A percentile compares a stretch with the other conserved stretches of the same genome.
These are phyloP conservation scores for Tricholoma bakamatsutake DNA, from an alignment of 768 basidiomycete genomes.

Conservation along the genomic window DNA sequence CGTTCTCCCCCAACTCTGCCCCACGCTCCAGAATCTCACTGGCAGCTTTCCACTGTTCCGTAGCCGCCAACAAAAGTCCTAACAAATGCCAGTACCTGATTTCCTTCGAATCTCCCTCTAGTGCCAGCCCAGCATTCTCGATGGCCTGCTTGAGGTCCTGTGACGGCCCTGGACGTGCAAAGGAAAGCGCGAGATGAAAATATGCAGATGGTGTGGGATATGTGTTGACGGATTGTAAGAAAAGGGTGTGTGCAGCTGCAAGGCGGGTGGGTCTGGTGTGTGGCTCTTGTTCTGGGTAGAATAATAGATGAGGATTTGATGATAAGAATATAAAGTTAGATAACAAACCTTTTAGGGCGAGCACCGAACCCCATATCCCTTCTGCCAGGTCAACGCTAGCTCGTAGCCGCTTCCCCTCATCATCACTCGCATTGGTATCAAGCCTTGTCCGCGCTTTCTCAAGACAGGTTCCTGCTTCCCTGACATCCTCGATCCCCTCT, in stretches of 20 bases:
- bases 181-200: conserved; percentile 79
- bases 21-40: conserved; percentile 75
- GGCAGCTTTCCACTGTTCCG: conserved; percentile 77
- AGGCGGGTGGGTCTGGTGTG: conserved; percentile 56
- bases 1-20: conserved; percentile 38
- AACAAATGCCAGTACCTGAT: conserved; percentile 89
- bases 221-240: conserved; percentile 41
- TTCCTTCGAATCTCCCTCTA: conserved; percentile 59
- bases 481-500: conserved; percentile 51
- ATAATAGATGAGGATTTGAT: background rate
- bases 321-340: background rate
- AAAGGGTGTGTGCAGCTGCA: conserved; percentile 45
- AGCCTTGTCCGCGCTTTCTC: conserved; percentile 55
- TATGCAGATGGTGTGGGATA: conserved; percentile 52
- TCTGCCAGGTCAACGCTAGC: conserved; percentile 62
- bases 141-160: conserved; percentile 68
- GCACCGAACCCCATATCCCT: conserved; percentile 67
- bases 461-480: conserved; percentile 57
- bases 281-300: conserved; percentile 54
- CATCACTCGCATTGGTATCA: conserved; percentile 32
- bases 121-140: conserved; percentile 58
- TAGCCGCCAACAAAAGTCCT: conserved; percentile 72
- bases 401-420: conserved; percentile 32
- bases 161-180: conserved; percentile 54
- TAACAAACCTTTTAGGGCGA: conserved; percentile 60